A percentile compares a stretch with the other conserved stretches of the same genome.
These are phyloP conservation scores for Irpex lacteus DNA, from an alignment of 1,284 basidiomycete genomes.

Conservation along the genomic window DNA sequence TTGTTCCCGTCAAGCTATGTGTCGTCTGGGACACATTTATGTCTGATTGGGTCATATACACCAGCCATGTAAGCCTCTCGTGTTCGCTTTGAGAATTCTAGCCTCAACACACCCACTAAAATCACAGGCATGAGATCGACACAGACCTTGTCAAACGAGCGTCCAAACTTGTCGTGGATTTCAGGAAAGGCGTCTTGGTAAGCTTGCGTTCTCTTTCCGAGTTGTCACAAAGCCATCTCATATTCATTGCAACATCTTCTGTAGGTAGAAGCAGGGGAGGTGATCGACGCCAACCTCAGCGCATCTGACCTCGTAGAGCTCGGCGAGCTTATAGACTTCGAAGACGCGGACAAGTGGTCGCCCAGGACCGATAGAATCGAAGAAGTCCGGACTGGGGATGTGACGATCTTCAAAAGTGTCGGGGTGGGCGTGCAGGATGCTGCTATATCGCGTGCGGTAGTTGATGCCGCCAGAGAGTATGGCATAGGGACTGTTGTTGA, in stretches of 20 bases:
- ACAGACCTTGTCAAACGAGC: constrained; percentile 50
- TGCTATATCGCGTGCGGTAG: constrained; percentile 53
- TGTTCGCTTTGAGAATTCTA: neutral
- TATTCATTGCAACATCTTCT: neutral
- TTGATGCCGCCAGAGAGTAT: constrained; percentile 36
- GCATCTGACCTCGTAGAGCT: constrained; percentile 50
- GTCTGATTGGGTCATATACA: constrained; percentile 83
- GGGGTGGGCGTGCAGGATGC: constrained; percentile 78
- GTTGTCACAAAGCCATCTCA: neutral
- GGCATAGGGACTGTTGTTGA: constrained; percentile 37
- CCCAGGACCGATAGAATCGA: constrained; percentile 25
- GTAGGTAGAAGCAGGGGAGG: constrained; percentile 70
- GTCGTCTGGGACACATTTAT: constrained; percentile 62
- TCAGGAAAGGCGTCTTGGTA: constrained; percentile 57
- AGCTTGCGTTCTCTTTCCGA: too few species aligned
- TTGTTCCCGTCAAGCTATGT: constrained; percentile 70
- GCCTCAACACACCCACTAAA: neutral
- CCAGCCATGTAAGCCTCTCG: constrained; percentile 55
- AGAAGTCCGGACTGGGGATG: constrained; percentile 32
- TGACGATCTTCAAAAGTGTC: constrained; percentile 80
- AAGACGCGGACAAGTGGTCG: constrained; percentile 10
- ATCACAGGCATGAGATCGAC: constrained; percentile 58
- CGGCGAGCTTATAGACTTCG: constrained; percentile 47
- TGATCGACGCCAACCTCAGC: constrained; percentile 51
- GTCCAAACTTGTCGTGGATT: constrained; percentile 67